Conservation (phyloP, 1,284 basidiomycete species). For the Kwoniella shivajii region DNA sequence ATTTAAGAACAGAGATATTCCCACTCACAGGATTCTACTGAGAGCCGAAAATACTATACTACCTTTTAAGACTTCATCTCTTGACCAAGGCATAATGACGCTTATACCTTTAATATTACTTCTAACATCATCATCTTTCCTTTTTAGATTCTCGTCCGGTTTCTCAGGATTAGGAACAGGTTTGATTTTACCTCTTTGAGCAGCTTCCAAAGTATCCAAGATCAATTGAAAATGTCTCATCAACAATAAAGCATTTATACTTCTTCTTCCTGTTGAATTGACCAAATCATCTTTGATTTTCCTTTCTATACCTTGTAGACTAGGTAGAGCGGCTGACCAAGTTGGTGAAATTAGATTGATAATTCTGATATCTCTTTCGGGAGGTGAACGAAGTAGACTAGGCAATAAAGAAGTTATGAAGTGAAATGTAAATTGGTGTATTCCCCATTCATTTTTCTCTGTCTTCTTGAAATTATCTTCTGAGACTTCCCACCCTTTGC, state of each 20-base stretch:
- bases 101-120: conserved; percentile 48
- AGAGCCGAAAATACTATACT: conserved; percentile 22
- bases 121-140: conserved; percentile 39
- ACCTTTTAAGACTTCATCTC: conserved; percentile 45
- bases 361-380: conserved; percentile 79
- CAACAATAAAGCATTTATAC: conserved; percentile 41
- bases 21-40: conserved; percentile 40
- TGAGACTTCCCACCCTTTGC: conserved; percentile 46
- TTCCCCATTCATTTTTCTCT: conserved; percentile 37
- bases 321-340: conserved; percentile 70
- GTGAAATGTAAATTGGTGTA: conserved; percentile 61
- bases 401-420: conserved; percentile 76
- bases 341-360: conserved; percentile 79
- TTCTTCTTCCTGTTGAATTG: conserved; percentile 31
- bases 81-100: conserved; percentile 51
- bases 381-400: conserved; percentile 71
- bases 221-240: conserved; percentile 47
- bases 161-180: conserved; percentile 8
- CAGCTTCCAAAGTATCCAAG: conserved; percentile 48
- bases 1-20: no score
- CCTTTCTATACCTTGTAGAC: conserved; percentile 47
- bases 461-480: neutral
- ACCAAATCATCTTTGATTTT: conserved; percentile 12
- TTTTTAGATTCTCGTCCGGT: conserved; percentile 20
- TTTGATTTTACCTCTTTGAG: conserved; percentile 19